These are phyloP conservation scores for Sonneratia alba DNA, from an alignment of 345 rosid genomes.

Conservation along the genomic window DNA sequence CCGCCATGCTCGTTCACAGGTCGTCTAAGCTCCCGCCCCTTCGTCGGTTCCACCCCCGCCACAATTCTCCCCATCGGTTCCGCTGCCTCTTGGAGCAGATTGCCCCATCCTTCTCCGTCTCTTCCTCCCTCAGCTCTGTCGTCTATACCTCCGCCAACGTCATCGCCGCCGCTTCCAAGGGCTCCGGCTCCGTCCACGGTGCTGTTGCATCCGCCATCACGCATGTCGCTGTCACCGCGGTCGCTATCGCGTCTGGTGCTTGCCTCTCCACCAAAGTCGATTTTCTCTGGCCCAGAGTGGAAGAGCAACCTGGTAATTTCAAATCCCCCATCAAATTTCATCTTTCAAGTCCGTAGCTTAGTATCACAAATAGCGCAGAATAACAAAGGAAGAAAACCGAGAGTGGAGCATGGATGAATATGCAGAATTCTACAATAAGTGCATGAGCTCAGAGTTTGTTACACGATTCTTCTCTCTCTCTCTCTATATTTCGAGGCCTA, in stretches of 20 bases:
- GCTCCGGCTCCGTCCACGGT: constrained; percentile 33
- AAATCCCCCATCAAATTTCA: not conserved
- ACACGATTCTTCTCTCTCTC: no score
- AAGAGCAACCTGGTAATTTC: constrained; percentile 45
- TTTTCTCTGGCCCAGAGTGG: constrained; percentile 59
- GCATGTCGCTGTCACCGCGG: constrained; percentile 54
- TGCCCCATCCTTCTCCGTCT: constrained; percentile 8
- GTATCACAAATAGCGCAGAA: no score
- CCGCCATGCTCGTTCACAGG: constrained; percentile 8
- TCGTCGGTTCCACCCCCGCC: constrained; percentile 2
- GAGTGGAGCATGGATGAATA: no score
- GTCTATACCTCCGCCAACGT: constrained; percentile 27
- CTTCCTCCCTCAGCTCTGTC: constrained; percentile 16
- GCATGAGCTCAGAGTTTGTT: no score
- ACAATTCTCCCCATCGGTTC: not conserved
- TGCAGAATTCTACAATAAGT: no score
- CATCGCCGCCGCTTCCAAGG: constrained; percentile 40
- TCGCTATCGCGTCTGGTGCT: constrained; percentile 75
- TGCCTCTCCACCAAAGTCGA: constrained; percentile 68
- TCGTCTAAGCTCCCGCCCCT: constrained; percentile 6
- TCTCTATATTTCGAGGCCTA: no score
- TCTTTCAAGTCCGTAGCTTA: not conserved
- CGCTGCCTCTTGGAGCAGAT: constrained; percentile 12
- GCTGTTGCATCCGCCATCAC: constrained; percentile 61
- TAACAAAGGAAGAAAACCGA: no score